Evolutionary conservation across 345 rosid genomes (phyloP).

Genomic region (Trapa bicornis): DNA sequence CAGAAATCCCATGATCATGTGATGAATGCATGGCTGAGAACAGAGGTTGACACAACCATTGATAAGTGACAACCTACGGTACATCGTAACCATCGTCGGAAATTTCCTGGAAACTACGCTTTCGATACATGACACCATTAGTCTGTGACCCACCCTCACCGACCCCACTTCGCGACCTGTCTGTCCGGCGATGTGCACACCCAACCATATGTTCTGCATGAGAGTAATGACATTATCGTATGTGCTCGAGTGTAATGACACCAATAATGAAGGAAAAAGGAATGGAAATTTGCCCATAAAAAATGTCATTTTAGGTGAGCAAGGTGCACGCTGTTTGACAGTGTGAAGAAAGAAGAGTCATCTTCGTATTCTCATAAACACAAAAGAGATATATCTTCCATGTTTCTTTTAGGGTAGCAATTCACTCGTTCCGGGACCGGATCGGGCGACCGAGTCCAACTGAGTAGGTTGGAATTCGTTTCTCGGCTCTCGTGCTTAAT

Average conservation of each 20-base stretch:
- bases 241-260: too few species aligned
- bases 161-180: background rate
- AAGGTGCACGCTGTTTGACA: too few species aligned
- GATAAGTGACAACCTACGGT: background rate
- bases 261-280: background rate
- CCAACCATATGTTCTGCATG: background rate
- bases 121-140: background rate
- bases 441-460: too few species aligned
- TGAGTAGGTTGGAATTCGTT: too few species aligned
- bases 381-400: too few species aligned
- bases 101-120: slow-evolving; percentile 4
- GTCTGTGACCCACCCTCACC: background rate
- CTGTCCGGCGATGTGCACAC: background rate
- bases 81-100: background rate
- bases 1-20: slow-evolving; percentile 1
- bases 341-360: too few species aligned
- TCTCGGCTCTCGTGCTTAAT: too few species aligned
- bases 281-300: slow-evolving; percentile 1
- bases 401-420: too few species aligned
- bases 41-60: background rate
- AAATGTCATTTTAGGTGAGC: background rate
- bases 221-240: background rate
- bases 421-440: too few species aligned
- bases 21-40: background rate
- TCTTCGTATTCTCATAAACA: too few species aligned